Conservation (phyloP, 805 yeast species). For the Kuraishia floccosa region DNA sequence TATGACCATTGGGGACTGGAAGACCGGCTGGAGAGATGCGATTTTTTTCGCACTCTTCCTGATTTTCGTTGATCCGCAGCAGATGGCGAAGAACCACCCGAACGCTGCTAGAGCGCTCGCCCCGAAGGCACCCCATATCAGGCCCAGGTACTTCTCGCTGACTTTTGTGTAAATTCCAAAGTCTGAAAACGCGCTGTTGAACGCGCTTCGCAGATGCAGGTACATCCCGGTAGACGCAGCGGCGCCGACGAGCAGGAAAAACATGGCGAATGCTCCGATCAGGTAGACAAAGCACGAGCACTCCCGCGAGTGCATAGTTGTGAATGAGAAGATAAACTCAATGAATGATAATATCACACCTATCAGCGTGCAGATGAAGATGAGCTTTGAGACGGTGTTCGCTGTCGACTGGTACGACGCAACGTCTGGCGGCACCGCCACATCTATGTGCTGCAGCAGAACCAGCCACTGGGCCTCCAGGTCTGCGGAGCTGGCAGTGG, state of each 20-base stretch:
- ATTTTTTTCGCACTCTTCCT: no score
- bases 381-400: slow-evolving; percentile 38
- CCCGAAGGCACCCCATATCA: slow-evolving; percentile 15
- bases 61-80: slow-evolving; percentile 5
- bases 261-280: slow-evolving; percentile 26
- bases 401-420: slow-evolving; percentile 31
- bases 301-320: slow-evolving; percentile 29
- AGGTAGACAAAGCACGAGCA: slow-evolving; percentile 33
- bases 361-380: slow-evolving; percentile 42
- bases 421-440: slow-evolving; percentile 41
- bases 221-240: slow-evolving; percentile 58
- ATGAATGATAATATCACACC: slow-evolving; percentile 33
- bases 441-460: no score
- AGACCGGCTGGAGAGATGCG: no score
- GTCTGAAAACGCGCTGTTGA: slow-evolving; percentile 32
- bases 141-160: slow-evolving; percentile 10
- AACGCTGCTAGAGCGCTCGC: slow-evolving; percentile 6
- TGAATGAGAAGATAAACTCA: slow-evolving; percentile 28
- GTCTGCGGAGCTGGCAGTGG: no score
- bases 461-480: no score
- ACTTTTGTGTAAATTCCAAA: slow-evolving; percentile 48
- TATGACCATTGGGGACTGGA: no score
- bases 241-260: slow-evolving; percentile 28
- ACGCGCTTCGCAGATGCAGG: slow-evolving; percentile 30
- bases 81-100: slow-evolving; percentile 7